phyloP scores from a whole-genome alignment of 129 eudicot genomes.

The Smallanthus sonchifolius region DNA sequence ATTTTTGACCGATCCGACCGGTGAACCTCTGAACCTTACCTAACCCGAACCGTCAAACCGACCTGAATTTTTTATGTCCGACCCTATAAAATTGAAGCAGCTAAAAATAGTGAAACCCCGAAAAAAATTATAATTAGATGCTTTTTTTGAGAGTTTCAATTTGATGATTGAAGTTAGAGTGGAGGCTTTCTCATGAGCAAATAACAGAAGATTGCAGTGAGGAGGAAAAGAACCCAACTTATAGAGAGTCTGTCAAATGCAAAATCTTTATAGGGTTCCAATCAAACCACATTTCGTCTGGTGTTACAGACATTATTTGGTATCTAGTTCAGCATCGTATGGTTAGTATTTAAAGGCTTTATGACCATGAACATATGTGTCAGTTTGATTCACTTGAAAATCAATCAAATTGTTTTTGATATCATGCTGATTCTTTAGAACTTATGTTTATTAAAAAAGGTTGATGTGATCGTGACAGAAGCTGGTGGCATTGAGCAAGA shows the following conservation, averaged over 20 bases:
- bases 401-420: background rate
- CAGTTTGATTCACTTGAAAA: too few species aligned
- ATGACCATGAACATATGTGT: background rate
- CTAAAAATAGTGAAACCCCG: conserved; percentile 89
- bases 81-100: conserved; percentile 58
- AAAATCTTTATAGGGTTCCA: conserved; percentile 89
- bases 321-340: conserved; percentile 84
- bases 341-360: conserved; percentile 48
- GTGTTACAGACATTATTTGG: conserved; percentile 77
- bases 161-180: conserved; percentile 59
- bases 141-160: conserved; percentile 16
- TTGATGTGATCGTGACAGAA: conserved; percentile 89
- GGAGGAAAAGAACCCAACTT: conserved; percentile 53
- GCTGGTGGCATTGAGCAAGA: conserved; percentile 97
- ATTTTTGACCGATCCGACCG: too few species aligned
- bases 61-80: too few species aligned
- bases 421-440: background rate
- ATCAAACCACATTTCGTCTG: conserved; percentile 87
- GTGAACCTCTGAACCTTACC: too few species aligned
- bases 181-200: conserved; percentile 85
- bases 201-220: conserved; percentile 68
- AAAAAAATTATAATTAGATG: too few species aligned
- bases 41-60: too few species aligned
- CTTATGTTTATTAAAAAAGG: conserved; percentile 41
- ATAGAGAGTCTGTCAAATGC: conserved; percentile 77